Conservation (phyloP, 768 basidiomycete genomes). For the Hygrophorus russula region DNA sequence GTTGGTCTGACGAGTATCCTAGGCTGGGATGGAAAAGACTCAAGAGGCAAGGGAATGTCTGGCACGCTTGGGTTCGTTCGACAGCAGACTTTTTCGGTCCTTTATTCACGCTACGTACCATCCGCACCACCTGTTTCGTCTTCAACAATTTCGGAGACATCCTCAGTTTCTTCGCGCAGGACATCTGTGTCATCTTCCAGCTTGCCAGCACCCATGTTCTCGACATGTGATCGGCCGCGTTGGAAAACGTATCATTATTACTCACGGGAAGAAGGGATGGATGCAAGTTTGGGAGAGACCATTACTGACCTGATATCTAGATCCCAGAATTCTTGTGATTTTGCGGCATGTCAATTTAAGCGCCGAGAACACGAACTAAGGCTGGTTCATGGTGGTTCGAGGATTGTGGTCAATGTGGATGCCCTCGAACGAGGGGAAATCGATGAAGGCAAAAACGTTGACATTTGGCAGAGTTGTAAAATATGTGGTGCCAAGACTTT, state of each 20-base stretch:
- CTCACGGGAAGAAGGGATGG: constrained; percentile 19
- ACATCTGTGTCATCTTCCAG: constrained; percentile 7
- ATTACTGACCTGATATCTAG: constrained; percentile 21
- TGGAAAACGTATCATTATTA: constrained; percentile 46
- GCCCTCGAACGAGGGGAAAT: constrained; percentile 6
- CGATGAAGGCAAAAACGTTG: constrained; percentile 15
- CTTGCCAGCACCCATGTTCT: constrained; percentile 10
- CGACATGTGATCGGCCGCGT: constrained; percentile 32
- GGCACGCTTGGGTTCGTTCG: constrained; percentile 42
- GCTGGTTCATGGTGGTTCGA: constrained; percentile 27
- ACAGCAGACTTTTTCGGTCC: constrained; percentile 44
- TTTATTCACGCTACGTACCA: constrained; percentile 33
- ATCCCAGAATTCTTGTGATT: constrained; percentile 25
- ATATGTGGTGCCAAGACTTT: constrained; percentile 30
- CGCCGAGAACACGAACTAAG: constrained; percentile 33
- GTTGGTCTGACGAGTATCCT: constrained; percentile 40
- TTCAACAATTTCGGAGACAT: constrained; percentile 8
- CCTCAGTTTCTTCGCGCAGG: constrained; percentile 7
- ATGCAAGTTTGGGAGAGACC: constrained; percentile 31
- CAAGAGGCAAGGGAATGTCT: constrained; percentile 32
- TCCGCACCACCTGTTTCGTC: constrained; percentile 1
- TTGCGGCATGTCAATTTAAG: constrained; percentile 21
- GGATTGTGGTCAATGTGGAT: constrained; percentile 17
- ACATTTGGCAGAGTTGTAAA: constrained; percentile 40
- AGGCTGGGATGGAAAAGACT: constrained; percentile 46